These are phyloP conservation scores for Draba incana DNA, from an alignment of 345 rosid species.

Conservation along the genomic window DNA sequence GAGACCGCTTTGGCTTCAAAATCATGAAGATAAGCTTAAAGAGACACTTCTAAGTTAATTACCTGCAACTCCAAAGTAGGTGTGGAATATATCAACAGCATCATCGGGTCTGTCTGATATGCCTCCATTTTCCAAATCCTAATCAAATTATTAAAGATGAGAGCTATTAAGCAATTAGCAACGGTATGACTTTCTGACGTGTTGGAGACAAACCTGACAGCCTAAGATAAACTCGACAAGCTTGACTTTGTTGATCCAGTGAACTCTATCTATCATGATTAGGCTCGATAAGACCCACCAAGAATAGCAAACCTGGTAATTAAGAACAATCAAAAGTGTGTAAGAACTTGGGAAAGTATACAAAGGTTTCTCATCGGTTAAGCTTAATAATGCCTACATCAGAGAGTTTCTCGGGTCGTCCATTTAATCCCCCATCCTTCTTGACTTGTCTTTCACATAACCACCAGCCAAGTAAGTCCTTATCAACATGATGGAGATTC, in stretches of 20 bases:
- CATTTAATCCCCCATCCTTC: slow-evolving; percentile 73
- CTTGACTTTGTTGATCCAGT: slow-evolving; percentile 82
- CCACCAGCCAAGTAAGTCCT: slow-evolving; percentile 99
- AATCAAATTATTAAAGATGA: slow-evolving; percentile 17
- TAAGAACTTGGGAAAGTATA: slow-evolving; percentile 13
- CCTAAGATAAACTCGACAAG: slow-evolving; percentile 74
- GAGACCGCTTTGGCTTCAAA: slow-evolving; percentile 17
- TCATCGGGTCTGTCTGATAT: slow-evolving; percentile 93
- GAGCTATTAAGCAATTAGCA: slow-evolving; percentile 4
- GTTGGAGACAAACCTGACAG: slow-evolving; percentile 61
- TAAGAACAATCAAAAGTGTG: slow-evolving; percentile 18
- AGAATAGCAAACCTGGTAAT: slow-evolving; percentile 75
- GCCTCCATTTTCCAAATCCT: slow-evolving; percentile 87
- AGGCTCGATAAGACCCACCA: slow-evolving; percentile 99
- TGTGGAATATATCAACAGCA: slow-evolving; percentile 86
- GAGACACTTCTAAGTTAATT: slow-evolving; percentile 11
- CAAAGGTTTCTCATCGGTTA: not conserved
- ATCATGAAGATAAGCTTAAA: not conserved
- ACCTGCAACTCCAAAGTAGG: slow-evolving; percentile 94
- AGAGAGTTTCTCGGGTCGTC: slow-evolving; percentile 93
- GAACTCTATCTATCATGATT: slow-evolving; percentile 83
- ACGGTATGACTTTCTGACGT: not conserved
- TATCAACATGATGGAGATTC: slow-evolving; percentile 79
- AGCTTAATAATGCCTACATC: slow-evolving; percentile 59
- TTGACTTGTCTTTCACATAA: slow-evolving; percentile 83